Evolutionary conservation across 2,329 filamentous ascomycete genomes (phyloP), one percentile per base, ranked within the genome.

Genomic region (Ophiostoma ips): DNA sequence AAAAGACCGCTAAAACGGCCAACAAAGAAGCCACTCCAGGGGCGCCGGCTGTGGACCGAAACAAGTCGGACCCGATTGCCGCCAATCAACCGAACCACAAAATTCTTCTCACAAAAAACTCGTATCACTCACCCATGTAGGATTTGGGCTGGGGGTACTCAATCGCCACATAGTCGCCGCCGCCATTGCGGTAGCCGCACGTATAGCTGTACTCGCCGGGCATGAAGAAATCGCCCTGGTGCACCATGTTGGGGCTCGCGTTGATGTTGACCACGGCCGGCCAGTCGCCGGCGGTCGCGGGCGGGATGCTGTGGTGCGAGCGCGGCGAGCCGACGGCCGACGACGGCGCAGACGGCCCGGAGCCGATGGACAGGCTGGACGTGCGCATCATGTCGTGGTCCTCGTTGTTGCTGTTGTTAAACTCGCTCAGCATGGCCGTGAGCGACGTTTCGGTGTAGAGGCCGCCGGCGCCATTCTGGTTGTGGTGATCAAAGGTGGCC

Each of bases 251-350:
- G 30, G 81, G 81, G 56, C 74, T 77, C 50, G 83, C 69, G 47
- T 73, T 76, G 34, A 84, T 66, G 49, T 73, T 73, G 48, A 75
- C 65, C 52, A 68, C 62, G 53, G 69, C 64, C 56, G 71, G 64
- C 77, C 79, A 84, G 53, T 79, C 76, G 43, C 78, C 70, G 47
- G 77, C 71, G 58, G 70, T 68, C 53, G 75, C 75, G 55, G 74
- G 64, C 11, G 43, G 28, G 56, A 76, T 75, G 50, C 73, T 72
- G 58, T 76, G 72, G 55, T 75, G 73, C 2, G 79, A 81, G 58
- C 79, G 76, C 24, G 81, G 81, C 19, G 81, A 85, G 51, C 79
- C 79, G 54, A 81, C 75, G 49, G 76, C 77, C 9, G 81, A 84
- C 1, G 81, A 84, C 7, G 80, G 70, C 4, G 77, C 77, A 48